Conservation (phyloP, 345 rosid species). For the Syzygium aromaticum region DNA sequence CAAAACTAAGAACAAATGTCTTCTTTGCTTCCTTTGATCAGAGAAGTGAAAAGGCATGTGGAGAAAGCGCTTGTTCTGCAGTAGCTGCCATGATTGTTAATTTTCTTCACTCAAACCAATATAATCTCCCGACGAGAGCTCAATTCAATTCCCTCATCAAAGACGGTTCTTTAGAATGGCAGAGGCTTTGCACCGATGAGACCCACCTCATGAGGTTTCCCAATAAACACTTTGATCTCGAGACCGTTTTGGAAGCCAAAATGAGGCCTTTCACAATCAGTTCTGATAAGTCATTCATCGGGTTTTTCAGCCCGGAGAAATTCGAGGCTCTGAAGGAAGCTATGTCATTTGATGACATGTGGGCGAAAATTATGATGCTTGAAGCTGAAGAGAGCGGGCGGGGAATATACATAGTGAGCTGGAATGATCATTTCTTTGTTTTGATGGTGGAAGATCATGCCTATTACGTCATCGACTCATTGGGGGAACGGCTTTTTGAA, state of each 20-base stretch:
- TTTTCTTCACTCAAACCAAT: constrained; percentile 20
- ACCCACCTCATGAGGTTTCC: constrained; percentile 9
- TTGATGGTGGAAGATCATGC: constrained; percentile 31
- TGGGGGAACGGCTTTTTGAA: constrained; percentile 52
- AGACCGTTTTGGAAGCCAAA: constrained; percentile 18
- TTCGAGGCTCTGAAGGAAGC: constrained; percentile 23
- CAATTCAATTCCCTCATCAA: constrained; percentile 19
- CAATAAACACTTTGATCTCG: constrained; percentile 32
- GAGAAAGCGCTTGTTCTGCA: constrained; percentile 28
- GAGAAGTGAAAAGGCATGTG: constrained; percentile 18
- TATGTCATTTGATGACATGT: constrained; percentile 48
- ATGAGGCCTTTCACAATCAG: constrained; percentile 21
- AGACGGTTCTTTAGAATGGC: constrained; percentile 29
- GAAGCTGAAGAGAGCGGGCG: neutral
- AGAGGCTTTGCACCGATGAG: constrained; percentile 11
- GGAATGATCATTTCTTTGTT: constrained; percentile 75
- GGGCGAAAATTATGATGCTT: constrained; percentile 20
- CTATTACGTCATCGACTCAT: constrained; percentile 42
- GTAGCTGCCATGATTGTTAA: constrained; percentile 14
- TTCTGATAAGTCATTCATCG: constrained; percentile 33
- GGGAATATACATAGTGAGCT: constrained; percentile 37
- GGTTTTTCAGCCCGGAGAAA: constrained; percentile 40
- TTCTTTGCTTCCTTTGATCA: constrained; percentile 38
- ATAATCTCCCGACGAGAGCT: constrained; percentile 9
- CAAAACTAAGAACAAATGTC: constrained; percentile 19